Base-by-base conservation (phyloP, 257 asterid species). In the Nicotiana knightiana region DNA sequence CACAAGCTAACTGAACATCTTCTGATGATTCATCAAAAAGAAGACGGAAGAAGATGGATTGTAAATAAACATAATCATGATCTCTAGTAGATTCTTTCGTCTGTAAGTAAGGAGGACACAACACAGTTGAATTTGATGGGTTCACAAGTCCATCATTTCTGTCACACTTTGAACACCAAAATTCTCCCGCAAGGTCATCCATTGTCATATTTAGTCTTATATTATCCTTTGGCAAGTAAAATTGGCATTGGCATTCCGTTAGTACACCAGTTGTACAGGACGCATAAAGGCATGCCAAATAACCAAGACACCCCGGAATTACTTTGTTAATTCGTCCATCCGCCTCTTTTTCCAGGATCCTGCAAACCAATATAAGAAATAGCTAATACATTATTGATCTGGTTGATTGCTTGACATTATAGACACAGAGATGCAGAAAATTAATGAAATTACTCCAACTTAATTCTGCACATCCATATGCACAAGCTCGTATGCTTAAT, bases 151-250 rank as follows among this genome's bases (percentile, higher is more conserved):
- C 58, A 73, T 55, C 76, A 85, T 80, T 86, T 54, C 67, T 83
- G 88, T 96, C 98, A 90, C 99, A 96, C 86, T 89, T 89, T 37
- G 97, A 92, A 84, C 99, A 96, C 90, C 91, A 90, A 87, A 96
- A 91, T 85, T 96, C 94, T 86, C 86, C 89, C 85, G 85, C 84
- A 55, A 86, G 86, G 87, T 84, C 86, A 83, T 91, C 89, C 63
- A 85, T 68, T 77, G 85, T 84, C 26, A 81, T 66, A 79, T 86
- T 87, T 67, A 85, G 88, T 84, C 86, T 88, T 83, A 83, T 86
- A 76, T 78, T 84, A 62, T 90, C 88, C 86, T 86, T 85, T 83
- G 83, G 86, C 82, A 85, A 83, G 88, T 87, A 93, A 76, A 95
- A 81, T 87, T 89, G 92, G 91, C 97, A 91, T 84, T 82, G 89